Conservation (phyloP, 169 alveolate species). For the Besnoitia besnoiti region DNA sequence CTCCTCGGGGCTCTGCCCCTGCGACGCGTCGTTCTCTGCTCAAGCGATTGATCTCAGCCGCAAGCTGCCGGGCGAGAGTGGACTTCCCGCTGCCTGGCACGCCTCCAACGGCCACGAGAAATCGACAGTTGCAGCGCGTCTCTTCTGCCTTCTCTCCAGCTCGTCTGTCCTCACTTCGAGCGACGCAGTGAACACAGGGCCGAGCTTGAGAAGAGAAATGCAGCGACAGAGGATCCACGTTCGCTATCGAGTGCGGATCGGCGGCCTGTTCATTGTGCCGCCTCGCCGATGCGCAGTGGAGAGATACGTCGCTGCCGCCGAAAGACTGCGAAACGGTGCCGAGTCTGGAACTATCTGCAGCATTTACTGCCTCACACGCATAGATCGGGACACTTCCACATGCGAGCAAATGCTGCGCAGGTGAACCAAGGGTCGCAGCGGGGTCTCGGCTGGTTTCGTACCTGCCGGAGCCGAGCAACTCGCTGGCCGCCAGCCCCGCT, state of each 20-base stretch:
- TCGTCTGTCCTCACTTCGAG: not conserved
- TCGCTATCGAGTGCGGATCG: not conserved
- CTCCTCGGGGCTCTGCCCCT: not conserved
- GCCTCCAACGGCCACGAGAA: constrained; percentile 25
- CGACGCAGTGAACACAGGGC: not conserved
- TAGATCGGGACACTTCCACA: not conserved
- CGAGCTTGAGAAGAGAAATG: not conserved
- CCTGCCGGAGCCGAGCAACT: not conserved
- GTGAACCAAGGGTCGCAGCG: not conserved
- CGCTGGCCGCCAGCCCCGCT: not conserved
- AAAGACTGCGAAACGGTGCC: not conserved
- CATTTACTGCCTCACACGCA: not conserved
- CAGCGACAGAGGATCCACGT: not conserved
- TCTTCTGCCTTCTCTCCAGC: not conserved
- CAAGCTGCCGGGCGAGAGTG: not conserved
- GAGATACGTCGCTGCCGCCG: not conserved
- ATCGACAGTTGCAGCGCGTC: not conserved
- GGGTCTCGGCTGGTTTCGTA: not conserved
- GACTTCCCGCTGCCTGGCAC: constrained; percentile 38
- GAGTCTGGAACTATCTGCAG: not conserved
- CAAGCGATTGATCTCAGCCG: not conserved
- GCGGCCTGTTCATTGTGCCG: not conserved
- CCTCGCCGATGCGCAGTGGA: not conserved
- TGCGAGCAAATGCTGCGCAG: not conserved
- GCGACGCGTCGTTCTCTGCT: not conserved